Evolutionary conservation across 352 stramenopile genomes (phyloP).

Genomic region (Thalassiosira oceanica): DNA sequence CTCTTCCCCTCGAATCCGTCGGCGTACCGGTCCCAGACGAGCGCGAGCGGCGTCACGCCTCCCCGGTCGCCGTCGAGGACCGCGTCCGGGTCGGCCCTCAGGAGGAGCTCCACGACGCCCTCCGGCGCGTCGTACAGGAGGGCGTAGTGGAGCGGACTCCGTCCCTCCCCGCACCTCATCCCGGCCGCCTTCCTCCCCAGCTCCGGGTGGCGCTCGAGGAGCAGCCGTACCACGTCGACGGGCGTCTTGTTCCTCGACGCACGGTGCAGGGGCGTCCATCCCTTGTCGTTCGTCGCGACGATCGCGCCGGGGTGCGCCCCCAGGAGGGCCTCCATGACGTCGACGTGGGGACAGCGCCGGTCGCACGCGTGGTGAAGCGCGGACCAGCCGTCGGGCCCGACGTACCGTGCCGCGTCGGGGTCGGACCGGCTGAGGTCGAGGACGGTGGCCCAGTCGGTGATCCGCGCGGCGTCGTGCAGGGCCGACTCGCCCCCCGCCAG

Average conservation of each 20-base stretch:
- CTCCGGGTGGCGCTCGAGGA: slow-evolving; percentile 54
- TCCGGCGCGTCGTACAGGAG: slow-evolving; percentile 73
- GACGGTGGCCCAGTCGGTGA: slow-evolving; percentile 68
- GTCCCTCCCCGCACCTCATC: slow-evolving; percentile 47
- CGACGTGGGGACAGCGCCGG: slow-evolving; percentile 58
- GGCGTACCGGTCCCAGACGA: slow-evolving; percentile 74
- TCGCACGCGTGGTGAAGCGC: slow-evolving; percentile 72
- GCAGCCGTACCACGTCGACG: slow-evolving; percentile 55
- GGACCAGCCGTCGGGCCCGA: slow-evolving; percentile 61
- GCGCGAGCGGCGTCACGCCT: slow-evolving; percentile 54
- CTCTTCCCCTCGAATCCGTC: slow-evolving; percentile 67
- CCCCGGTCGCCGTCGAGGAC: slow-evolving; percentile 75
- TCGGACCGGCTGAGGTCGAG: slow-evolving; percentile 40
- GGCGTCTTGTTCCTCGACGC: slow-evolving; percentile 71
- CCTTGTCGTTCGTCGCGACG: slow-evolving; percentile 54
- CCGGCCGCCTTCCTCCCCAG: slow-evolving; percentile 44
- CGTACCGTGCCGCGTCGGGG: slow-evolving; percentile 52
- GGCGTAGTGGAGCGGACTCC: slow-evolving; percentile 66
- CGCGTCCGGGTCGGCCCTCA: slow-evolving; percentile 58
- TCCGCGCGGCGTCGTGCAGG: slow-evolving; percentile 72
- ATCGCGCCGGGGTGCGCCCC: slow-evolving; percentile 64
- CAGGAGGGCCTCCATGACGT: slow-evolving; percentile 66
- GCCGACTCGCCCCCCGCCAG: too few relatives aligned
- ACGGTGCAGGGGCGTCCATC: slow-evolving; percentile 71
- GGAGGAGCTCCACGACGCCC: slow-evolving; percentile 68